These are phyloP conservation scores for Xylaria sp. DNA, from an alignment of 2,329 filamentous ascomycete genomes.

Conservation along the genomic window DNA sequence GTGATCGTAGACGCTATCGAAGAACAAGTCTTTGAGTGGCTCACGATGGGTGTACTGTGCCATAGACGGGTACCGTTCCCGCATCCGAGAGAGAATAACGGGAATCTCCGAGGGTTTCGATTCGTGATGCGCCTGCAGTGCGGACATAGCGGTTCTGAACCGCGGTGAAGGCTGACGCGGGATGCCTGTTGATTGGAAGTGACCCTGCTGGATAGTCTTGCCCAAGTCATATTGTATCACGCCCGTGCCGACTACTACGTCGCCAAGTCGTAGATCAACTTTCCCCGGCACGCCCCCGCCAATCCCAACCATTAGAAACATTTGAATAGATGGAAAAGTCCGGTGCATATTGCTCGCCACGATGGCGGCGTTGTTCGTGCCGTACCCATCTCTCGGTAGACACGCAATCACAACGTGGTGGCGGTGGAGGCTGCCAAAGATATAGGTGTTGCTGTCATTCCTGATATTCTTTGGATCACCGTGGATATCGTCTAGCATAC, in stretches of 20 bases:
- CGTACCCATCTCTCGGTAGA: constrained; percentile 38
- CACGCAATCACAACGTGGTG: constrained; percentile 40
- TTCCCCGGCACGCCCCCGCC: constrained; percentile 44
- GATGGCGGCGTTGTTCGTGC: constrained; percentile 38
- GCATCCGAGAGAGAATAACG: constrained; percentile 17
- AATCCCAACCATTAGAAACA: constrained; percentile 46
- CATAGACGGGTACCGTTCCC: constrained; percentile 7
- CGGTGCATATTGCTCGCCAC: constrained; percentile 40
- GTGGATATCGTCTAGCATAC: constrained; percentile 48
- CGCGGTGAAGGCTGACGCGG: constrained; percentile 16
- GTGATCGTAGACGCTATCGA: constrained; percentile 24
- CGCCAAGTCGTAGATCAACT: constrained; percentile 46
- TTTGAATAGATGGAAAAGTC: constrained; percentile 40
- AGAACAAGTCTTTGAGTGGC: constrained; percentile 20
- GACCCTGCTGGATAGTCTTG: constrained; percentile 32
- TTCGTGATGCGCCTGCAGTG: constrained; percentile 20
- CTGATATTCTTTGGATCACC: constrained; percentile 20
- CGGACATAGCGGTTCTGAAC: constrained; percentile 24
- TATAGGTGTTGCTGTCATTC: constrained; percentile 42
- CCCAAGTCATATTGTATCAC: constrained; percentile 39
- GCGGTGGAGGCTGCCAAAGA: constrained; percentile 36
- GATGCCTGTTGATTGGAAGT: constrained; percentile 16
- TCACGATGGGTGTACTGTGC: constrained; percentile 6
- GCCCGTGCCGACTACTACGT: constrained; percentile 42
- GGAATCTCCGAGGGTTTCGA: constrained; percentile 8